Evolutionary conservation across 106 monocot species (phyloP).

Genomic region (Posidonia australis): DNA sequence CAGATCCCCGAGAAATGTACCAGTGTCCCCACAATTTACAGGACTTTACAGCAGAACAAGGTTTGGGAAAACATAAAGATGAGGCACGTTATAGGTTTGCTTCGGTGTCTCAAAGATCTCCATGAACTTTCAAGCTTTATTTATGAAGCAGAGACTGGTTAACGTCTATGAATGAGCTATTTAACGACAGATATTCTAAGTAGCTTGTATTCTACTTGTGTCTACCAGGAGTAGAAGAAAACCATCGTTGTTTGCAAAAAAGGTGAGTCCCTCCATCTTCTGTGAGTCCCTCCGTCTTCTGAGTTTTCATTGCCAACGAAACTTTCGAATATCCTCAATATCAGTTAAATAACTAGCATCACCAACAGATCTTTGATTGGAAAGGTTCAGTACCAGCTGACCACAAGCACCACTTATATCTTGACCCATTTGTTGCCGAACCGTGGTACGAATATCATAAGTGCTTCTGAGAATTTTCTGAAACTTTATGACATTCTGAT

Average conservation of each 20-base stretch:
- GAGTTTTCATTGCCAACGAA: background rate
- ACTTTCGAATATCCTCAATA: slow-evolving; percentile 80
- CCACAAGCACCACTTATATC: slow-evolving; percentile 98
- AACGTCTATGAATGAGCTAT: too few species aligned
- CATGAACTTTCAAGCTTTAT: too few species aligned
- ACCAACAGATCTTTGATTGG: slow-evolving; percentile 46
- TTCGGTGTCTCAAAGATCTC: too few species aligned
- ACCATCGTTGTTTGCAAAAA: background rate
- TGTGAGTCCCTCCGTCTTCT: background rate
- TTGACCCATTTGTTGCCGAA: slow-evolving; percentile 85
- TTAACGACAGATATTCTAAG: too few species aligned
- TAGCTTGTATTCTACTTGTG: too few species aligned
- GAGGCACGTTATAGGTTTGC: too few species aligned
- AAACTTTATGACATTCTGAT: slow-evolving; percentile 55
- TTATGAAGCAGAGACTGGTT: too few species aligned
- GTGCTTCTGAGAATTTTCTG: slow-evolving; percentile 66
- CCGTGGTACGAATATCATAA: slow-evolving; percentile 78
- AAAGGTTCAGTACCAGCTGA: slow-evolving; percentile 71
- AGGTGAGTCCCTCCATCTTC: background rate
- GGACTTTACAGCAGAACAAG: too few species aligned
- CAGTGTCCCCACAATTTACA: too few species aligned
- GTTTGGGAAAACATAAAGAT: too few species aligned
- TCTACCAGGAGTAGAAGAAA: too few species aligned
- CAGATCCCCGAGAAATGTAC: too few species aligned
- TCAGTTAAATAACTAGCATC: slow-evolving; percentile 41